Evolutionary conservation across 169 alveolate genomes (phyloP).

Genomic region (Plasmodium knowlesi): DNA sequence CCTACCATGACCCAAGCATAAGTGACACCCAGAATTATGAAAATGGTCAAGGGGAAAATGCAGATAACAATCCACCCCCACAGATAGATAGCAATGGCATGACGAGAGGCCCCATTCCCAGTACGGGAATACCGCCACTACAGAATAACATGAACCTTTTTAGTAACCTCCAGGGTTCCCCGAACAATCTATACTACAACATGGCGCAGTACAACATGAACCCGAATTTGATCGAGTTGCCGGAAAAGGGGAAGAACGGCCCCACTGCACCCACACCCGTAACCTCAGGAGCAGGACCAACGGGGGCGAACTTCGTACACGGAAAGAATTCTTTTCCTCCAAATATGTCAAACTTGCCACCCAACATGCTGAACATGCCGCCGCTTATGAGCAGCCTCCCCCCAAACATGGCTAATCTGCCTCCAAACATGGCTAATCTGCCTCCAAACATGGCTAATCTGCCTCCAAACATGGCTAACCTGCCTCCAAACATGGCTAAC

Average conservation of each 20-base stretch:
- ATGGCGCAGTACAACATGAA: background rate
- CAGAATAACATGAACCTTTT: background rate
- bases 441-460: background rate
- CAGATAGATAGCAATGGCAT: background rate
- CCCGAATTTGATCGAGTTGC: background rate
- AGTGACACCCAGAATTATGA: background rate
- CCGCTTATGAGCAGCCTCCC: conserved; percentile 28
- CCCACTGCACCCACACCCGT: background rate
- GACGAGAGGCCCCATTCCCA: background rate
- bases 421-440: background rate
- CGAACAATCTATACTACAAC: conserved; percentile 6
- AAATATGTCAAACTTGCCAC: conserved; percentile 17
- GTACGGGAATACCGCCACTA: background rate
- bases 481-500: conserved; percentile 31
- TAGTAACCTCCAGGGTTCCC: background rate
- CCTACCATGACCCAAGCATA: background rate
- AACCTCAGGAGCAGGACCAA: background rate
- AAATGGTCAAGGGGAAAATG: conserved; percentile 3
- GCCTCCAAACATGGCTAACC: background rate
- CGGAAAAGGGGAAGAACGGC: conserved; percentile 10
- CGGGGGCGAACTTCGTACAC: background rate
- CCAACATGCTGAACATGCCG: conserved; percentile 28
- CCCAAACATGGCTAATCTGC: conserved; percentile 3
- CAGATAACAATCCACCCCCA: background rate
- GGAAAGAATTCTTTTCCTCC: conserved; percentile 21